A percentile compares a stretch with the other conserved stretches of the same genome.
Evolutionary conservation across 2,329 filamentous ascomycete genomes (phyloP).

Genomic region (Apiospora aurea): DNA sequence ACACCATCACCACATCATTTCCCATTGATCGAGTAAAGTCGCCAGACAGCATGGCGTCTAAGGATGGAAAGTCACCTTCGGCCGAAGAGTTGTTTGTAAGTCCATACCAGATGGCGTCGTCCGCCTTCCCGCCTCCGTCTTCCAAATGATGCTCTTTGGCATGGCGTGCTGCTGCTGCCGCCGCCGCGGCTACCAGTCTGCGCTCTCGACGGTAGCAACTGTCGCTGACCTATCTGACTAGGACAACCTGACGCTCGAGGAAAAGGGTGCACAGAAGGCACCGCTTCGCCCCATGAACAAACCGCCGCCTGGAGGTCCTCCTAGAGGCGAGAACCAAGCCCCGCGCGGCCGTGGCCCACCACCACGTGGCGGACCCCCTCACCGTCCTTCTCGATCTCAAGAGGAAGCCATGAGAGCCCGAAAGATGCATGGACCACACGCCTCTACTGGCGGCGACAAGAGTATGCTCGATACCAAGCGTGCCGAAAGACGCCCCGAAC

Average conservation of each 20-base stretch:
- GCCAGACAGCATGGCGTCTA: conserved; percentile 58
- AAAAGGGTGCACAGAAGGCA: conserved; percentile 50
- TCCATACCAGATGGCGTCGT: conserved; percentile 39
- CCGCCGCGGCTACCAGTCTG: background rate
- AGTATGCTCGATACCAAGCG: conserved; percentile 45
- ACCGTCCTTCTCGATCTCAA: conserved; percentile 70
- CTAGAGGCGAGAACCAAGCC: conserved; percentile 56
- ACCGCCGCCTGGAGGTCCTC: conserved; percentile 49
- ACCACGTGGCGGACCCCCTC: conserved; percentile 48
- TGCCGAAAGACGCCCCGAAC: conserved; percentile 40
- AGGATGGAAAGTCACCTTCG: conserved; percentile 57
- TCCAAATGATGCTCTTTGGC: conserved; percentile 20
- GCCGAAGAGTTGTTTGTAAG: conserved; percentile 81
- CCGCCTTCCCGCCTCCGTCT: conserved; percentile 6
- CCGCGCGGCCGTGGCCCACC: conserved; percentile 53
- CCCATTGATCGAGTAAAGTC: conserved; percentile 44
- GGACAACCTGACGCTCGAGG: conserved; percentile 73
- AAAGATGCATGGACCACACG: conserved; percentile 43
- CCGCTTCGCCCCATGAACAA: conserved; percentile 29
- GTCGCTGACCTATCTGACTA: conserved; percentile 44
- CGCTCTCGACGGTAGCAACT: background rate
- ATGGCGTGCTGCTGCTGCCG: background rate
- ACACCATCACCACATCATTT: background rate
- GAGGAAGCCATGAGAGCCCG: conserved; percentile 68
- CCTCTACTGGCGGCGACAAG: conserved; percentile 43